phyloP scores from a whole-genome alignment of 2,329 filamentous ascomycete species.

The Aspergillus carbonarius region DNA sequence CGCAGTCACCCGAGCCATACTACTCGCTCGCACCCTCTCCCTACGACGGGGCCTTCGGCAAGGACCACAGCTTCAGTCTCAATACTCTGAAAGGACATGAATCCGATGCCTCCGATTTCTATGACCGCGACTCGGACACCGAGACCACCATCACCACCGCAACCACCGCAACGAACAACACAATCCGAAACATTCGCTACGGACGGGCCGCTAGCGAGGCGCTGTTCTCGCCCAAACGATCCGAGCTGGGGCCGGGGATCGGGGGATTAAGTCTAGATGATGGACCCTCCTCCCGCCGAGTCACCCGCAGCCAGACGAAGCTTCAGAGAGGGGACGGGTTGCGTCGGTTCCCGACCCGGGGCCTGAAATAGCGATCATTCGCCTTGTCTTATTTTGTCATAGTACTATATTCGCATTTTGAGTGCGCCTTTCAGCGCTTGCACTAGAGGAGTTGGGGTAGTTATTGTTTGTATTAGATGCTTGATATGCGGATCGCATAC shows the following conservation, averaged over 20 bases:
- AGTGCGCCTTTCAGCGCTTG: background rate
- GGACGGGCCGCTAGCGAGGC: constrained; percentile 23
- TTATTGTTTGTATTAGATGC: background rate
- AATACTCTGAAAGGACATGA: constrained; percentile 32
- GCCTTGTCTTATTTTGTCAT: background rate
- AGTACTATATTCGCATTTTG: constrained; percentile 37
- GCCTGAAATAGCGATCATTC: constrained; percentile 12
- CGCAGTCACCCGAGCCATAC: constrained; percentile 24
- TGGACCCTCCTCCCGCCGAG: constrained; percentile 30
- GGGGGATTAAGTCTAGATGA: constrained; percentile 37
- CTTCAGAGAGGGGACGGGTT: constrained; percentile 16
- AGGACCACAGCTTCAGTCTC: constrained; percentile 35
- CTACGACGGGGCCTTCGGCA: constrained; percentile 18
- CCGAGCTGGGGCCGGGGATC: constrained; percentile 34
- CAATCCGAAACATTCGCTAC: constrained; percentile 38
- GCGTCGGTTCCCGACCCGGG: constrained; percentile 17
- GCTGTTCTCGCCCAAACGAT: constrained; percentile 32
- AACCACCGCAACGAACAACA: constrained; percentile 34
- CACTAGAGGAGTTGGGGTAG: constrained; percentile 3
- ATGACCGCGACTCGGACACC: constrained; percentile 37
- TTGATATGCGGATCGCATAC: background rate
- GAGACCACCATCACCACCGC: constrained; percentile 38
- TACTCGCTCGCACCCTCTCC: constrained; percentile 24
- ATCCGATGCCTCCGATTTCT: constrained; percentile 30
- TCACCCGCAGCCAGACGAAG: constrained; percentile 37